A percentile compares a stretch with the other conserved stretches of the same genome.
Conservation (phyloP, 2,329 filamentous ascomycete genomes). For the Beauveria sp. region DNA sequence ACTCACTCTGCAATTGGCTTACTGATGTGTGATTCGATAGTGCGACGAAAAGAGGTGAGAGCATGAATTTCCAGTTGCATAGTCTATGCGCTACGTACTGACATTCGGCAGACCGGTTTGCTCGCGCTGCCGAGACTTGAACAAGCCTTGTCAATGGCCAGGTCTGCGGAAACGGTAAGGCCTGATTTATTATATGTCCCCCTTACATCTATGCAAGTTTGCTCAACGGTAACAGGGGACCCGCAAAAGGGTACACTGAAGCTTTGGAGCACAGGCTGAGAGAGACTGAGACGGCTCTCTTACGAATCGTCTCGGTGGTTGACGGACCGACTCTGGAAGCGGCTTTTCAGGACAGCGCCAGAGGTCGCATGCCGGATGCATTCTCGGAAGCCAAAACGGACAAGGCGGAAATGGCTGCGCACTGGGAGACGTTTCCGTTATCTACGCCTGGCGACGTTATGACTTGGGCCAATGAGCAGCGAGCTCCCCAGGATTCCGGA, state of each 20-base stretch:
- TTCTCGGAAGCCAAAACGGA: neutral
- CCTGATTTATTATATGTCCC: too few relatives aligned
- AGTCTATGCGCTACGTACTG: neutral
- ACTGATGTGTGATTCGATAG: neutral
- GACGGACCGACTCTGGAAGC: neutral
- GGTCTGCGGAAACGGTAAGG: conserved; percentile 14
- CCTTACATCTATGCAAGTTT: too few relatives aligned
- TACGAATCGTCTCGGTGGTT: conserved; percentile 20
- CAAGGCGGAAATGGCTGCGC: conserved; percentile 4
- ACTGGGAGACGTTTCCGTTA: conserved; percentile 5
- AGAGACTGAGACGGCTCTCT: conserved; percentile 31
- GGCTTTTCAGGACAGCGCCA: conserved; percentile 5
- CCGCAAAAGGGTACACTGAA: conserved; percentile 38
- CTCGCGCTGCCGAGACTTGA: conserved; percentile 11
- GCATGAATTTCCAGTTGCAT: neutral
- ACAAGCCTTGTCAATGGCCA: conserved; percentile 14
- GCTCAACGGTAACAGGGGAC: conserved; percentile 25
- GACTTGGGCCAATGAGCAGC: conserved; percentile 1
- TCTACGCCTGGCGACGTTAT: neutral
- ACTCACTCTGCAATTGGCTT: neutral
- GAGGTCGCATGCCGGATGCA: neutral
- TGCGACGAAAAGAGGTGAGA: conserved; percentile 11
- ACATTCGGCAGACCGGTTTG: conserved; percentile 11
- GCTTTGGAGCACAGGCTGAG: conserved; percentile 33
- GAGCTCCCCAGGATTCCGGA: neutral